Percentiles rank a stretch among this genome's conserved stretches.
These are phyloP conservation scores for Amanita phalloides DNA, from an alignment of 768 basidiomycete species.

Conservation along the genomic window DNA sequence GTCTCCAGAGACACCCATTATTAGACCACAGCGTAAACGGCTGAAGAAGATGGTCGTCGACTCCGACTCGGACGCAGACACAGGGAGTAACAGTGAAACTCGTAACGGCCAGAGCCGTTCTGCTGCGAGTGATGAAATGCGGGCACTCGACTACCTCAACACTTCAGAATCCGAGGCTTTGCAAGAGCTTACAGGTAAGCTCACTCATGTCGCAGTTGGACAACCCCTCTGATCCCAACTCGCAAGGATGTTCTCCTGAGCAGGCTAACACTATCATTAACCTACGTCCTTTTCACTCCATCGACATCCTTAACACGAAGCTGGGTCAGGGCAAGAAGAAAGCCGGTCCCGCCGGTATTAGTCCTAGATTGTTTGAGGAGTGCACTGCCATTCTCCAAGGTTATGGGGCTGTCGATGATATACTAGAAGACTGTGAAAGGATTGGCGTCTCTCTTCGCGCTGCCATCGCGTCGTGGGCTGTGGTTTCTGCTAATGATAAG, in stretches of 20 bases:
- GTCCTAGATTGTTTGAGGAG: conserved; percentile 84
- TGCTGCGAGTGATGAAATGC: conserved; percentile 30
- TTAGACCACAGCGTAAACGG: conserved; percentile 37
- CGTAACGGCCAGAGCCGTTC: conserved; percentile 19
- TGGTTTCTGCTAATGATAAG: conserved; percentile 25
- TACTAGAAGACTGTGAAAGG: conserved; percentile 80
- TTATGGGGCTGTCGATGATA: conserved; percentile 80
- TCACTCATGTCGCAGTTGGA: neutral
- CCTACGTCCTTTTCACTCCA: conserved; percentile 69
- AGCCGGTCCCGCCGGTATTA: conserved; percentile 71
- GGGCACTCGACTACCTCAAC: conserved; percentile 64
- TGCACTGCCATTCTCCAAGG: conserved; percentile 76
- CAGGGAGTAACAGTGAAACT: conserved; percentile 32
- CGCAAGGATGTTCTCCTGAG: conserved; percentile 61
- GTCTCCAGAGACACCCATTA: conserved; percentile 20
- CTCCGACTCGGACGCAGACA: conserved; percentile 55
- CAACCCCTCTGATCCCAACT: conserved; percentile 3
- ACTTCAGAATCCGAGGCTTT: conserved; percentile 47
- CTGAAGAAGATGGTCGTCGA: conserved; percentile 50
- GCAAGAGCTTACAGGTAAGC: conserved; percentile 67
- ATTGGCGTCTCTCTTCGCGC: conserved; percentile 68
- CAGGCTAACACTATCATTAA: conserved; percentile 75
- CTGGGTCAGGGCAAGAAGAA: conserved; percentile 86
- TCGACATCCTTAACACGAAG: conserved; percentile 66
- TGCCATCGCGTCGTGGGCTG: conserved; percentile 73